These are phyloP conservation scores for Auricularia heimuer DNA, from an alignment of 768 basidiomycete species.

Conservation along the genomic window DNA sequence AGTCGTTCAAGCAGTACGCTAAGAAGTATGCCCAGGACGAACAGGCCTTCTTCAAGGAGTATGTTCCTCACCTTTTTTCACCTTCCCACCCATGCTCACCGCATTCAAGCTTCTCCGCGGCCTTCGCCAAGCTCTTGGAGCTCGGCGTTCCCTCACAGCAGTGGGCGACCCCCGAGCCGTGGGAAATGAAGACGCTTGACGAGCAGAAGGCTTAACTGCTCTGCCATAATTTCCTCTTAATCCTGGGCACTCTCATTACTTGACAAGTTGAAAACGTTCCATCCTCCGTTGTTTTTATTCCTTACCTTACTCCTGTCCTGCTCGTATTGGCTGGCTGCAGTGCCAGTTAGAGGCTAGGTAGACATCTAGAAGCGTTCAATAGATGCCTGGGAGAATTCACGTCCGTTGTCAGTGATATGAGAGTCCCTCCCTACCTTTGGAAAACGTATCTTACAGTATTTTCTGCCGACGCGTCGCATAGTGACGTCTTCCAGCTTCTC, in stretches of 20 bases:
- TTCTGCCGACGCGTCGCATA: too few species aligned
- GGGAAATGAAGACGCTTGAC: slow-evolving; percentile 51
- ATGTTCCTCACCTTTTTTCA: slow-evolving; percentile 20
- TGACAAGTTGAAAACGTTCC: background rate
- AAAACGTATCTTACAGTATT: too few species aligned
- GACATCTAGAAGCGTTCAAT: background rate
- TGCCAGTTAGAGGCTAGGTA: background rate
- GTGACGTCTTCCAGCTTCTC: too few species aligned
- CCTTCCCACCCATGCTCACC: background rate
- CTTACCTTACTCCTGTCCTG: background rate
- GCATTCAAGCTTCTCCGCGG: slow-evolving; percentile 63
- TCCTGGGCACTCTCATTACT: background rate
- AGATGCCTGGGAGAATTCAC: background rate
- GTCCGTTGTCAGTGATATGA: too few species aligned
- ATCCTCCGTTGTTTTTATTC: background rate
- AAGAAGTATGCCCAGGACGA: slow-evolving; percentile 80
- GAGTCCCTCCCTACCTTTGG: too few species aligned
- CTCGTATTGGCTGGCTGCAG: background rate
- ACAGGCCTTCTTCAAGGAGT: slow-evolving; percentile 92
- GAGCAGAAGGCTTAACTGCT: slow-evolving; percentile 21
- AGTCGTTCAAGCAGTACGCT: slow-evolving; percentile 82
- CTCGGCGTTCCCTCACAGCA: slow-evolving; percentile 84
- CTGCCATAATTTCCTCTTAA: background rate
- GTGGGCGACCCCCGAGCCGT: slow-evolving; percentile 61
- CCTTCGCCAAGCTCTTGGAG: slow-evolving; percentile 73